phyloP scores from a whole-genome alignment of 1,284 basidiomycete species.

The Leccinum subrobustum region DNA sequence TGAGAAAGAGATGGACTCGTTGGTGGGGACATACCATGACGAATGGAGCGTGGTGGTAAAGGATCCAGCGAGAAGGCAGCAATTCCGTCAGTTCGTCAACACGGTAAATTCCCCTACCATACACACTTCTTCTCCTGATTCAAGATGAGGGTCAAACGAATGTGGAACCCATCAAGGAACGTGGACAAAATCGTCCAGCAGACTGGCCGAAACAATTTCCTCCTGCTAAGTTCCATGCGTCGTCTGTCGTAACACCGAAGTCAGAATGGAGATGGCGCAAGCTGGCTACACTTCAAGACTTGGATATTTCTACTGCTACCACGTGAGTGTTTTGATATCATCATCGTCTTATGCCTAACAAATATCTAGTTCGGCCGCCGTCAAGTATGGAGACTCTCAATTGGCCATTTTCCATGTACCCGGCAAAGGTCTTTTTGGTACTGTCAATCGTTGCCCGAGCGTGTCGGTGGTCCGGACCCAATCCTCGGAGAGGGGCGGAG shows the following conservation, averaged over 20 bases:
- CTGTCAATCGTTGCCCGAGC: too few relatives aligned
- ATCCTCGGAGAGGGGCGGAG: too few relatives aligned
- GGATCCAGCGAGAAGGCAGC: conserved; percentile 47
- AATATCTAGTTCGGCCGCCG: conserved; percentile 40
- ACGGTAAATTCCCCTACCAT: conserved; percentile 36
- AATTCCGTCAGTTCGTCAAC: conserved; percentile 72
- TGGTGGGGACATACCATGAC: conserved; percentile 67
- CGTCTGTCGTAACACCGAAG: conserved; percentile 43
- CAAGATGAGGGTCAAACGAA: not conserved
- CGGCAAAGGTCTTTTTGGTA: conserved; percentile 24
- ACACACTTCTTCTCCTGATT: not conserved
- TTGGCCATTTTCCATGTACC: conserved; percentile 67
- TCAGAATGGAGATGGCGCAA: conserved; percentile 61
- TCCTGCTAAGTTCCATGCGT: conserved; percentile 44
- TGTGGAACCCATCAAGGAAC: conserved; percentile 57
- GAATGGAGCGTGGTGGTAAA: conserved; percentile 72
- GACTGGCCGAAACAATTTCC: conserved; percentile 66
- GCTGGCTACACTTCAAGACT: conserved; percentile 51
- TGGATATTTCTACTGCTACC: conserved; percentile 51
- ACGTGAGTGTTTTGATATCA: conserved; percentile 35
- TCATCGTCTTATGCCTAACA: not conserved
- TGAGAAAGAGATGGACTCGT: conserved; percentile 66
- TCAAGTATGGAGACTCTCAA: conserved; percentile 73
- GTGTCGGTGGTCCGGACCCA: too few relatives aligned
- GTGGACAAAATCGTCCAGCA: conserved; percentile 66